These are phyloP conservation scores for Tausonia pullulans DNA, from an alignment of 1,284 basidiomycete genomes.

Conservation along the genomic window DNA sequence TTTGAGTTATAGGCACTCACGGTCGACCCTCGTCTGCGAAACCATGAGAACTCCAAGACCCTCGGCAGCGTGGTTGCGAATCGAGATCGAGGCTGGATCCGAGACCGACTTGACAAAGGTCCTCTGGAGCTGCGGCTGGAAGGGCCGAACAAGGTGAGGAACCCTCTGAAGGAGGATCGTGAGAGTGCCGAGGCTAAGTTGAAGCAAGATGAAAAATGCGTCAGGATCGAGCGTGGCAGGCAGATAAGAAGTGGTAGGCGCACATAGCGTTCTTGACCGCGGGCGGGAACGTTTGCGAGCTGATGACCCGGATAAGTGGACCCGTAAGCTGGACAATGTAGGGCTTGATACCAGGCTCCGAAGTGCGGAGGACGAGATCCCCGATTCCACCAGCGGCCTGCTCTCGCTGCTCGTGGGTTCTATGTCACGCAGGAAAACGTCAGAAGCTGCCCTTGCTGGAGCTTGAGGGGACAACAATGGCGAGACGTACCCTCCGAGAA, in stretches of 20 bases:
- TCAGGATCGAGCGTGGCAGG: slow-evolving; percentile 10
- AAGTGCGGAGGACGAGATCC: slow-evolving; percentile 84
- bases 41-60: slow-evolving; percentile 89
- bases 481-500: slow-evolving; percentile 31
- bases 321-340: slow-evolving; percentile 95
- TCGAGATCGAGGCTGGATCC: slow-evolving; percentile 65
- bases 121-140: slow-evolving; percentile 95
- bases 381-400: slow-evolving; percentile 90
- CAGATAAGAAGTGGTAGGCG: slow-evolving; percentile 17
- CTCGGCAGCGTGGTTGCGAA: slow-evolving; percentile 68
- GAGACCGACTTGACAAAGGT: slow-evolving; percentile 91
- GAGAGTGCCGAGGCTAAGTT: slow-evolving; percentile 51
- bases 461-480: neutral
- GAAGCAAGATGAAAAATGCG: neutral
- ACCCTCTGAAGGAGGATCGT: slow-evolving; percentile 71
- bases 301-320: slow-evolving; percentile 86
- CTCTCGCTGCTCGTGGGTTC: slow-evolving; percentile 50
- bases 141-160: slow-evolving; percentile 84
- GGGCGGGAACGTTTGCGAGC: slow-evolving; percentile 73
- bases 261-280: slow-evolving; percentile 78
- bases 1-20: neutral
- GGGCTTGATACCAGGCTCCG: slow-evolving; percentile 81
- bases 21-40: slow-evolving; percentile 71
- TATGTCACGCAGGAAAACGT: neutral
- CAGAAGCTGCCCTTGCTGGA: neutral